Evolutionary conservation across 2,329 filamentous ascomycete species (phyloP), one percentile per base, ranked within the genome.

Genomic region (Botrytis pseudocinerea): DNA sequence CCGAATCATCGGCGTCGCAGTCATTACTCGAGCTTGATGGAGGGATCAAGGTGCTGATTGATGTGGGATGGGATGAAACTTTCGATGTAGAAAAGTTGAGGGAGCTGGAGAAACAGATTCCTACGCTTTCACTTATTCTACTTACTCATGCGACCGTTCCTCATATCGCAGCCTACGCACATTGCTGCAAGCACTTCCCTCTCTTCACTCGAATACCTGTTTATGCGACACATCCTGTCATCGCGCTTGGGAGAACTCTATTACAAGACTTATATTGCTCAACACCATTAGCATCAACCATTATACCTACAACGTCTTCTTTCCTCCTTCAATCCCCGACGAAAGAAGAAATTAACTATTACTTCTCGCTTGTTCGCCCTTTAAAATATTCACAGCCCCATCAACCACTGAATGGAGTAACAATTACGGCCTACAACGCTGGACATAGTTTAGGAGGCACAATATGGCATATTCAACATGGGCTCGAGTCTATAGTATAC

Each of bases 401-500:
- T 80, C 93, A 98, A 79, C 95, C 96, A 1, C 86, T 98, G 25
- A 95, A 96, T 77, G 95, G 95, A 7, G 88, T 99, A 28, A 97
- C 94, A 2, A 93, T 99, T 76, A 99, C 96, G 0, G 96, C 96
- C 0, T 98, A 98, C 84, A 97, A 97, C 83, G 94, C 96, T 12
- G 96, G 96, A 76, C 95, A 98, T 81, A 98, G 95, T 0, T 88
- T 98, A 0, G 96, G 96, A 82, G 96, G 96, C 72, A 98, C 96
- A 38, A 97, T 99, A 85, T 99, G 96, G 96, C 95, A 98, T 80
- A 95, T 99, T 76, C 95, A 98, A 79, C 94, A 98, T 84, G 94
- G 95, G 0, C 88, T 98, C 80, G 96, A 99, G 82, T 98, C 95
- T 0, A 95, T 99, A 60, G 95, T 99, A 1, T 98, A 99, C 79